Conservation (phyloP, 2,329 filamentous ascomycete species). For the Pleoardoris graminearum region DNA sequence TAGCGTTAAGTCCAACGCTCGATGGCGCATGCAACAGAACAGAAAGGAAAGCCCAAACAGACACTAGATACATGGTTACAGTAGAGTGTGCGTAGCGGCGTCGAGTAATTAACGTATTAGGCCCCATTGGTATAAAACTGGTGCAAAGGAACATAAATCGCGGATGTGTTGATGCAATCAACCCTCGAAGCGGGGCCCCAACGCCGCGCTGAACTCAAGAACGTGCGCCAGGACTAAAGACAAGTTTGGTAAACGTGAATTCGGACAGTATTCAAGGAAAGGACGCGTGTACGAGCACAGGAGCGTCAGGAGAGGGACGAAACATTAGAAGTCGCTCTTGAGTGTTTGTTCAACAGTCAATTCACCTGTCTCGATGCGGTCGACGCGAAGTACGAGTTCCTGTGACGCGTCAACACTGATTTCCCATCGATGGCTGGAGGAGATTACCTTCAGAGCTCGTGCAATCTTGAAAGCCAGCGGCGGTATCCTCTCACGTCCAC, state of each 20-base stretch:
- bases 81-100: background rate
- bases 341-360: slow-evolving; percentile 40
- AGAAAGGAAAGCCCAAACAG: background rate
- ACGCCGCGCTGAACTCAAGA: slow-evolving; percentile 8
- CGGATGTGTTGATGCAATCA: background rate
- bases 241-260: background rate
- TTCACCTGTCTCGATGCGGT: slow-evolving; percentile 47
- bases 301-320: background rate
- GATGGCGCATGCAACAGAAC: background rate
- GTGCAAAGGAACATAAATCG: background rate
- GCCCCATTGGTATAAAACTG: background rate
- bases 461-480: slow-evolving; percentile 88
- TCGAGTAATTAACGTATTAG: background rate
- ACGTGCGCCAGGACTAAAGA: background rate
- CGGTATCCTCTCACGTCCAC: slow-evolving; percentile 67
- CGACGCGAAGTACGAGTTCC: slow-evolving; percentile 49
- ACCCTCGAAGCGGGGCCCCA: background rate
- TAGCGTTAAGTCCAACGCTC: background rate
- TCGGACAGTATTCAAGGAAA: background rate
- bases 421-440: background rate
- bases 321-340: slow-evolving; percentile 35
- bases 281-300: background rate
- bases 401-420: slow-evolving; percentile 24
- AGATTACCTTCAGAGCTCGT: slow-evolving; percentile 70
- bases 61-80: background rate